Evolutionary conservation across 352 stramenopile genomes (phyloP), one percentile per base, ranked within the genome.

Genomic region (Globisporangium emineosum): DNA sequence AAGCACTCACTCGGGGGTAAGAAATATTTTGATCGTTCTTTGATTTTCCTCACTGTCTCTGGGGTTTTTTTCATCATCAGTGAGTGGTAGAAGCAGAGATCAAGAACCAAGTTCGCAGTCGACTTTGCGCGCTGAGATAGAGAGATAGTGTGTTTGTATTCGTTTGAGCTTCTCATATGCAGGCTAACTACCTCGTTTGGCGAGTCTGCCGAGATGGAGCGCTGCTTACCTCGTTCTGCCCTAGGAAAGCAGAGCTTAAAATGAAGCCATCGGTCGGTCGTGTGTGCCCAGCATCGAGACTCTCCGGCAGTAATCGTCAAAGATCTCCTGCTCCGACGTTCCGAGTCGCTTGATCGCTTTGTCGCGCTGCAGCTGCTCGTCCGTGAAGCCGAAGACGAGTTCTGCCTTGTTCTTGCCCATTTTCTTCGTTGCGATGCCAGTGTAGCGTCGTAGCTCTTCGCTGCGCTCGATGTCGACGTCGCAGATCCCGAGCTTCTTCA

Each of bases 401-500:
- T 90, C 81, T 21, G 70, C 67, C 60, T 90, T 90, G 23, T 68
- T 78, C 2, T 57, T 56, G 1, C 62, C 68, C 37, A 68, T 43
- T 27, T 29, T 47, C 25, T 70, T 75, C 45, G 73, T 71, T 3
- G 70, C 70, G 23, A 86, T 69, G 30, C 74, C 77, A 17, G 72
- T 81, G 66, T 86, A 86, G 21, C 76, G 73, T n/a, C 74, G 78
- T 15, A 87, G 64, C 33, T 86, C 74, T 51, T 89, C 77, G 58
- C 77, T 73, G 51, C 64, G 75, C 25, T 66, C 49, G 35, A 89
- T 84, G 62, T 89, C 79, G 30, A 81, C 68, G 59, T 90, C 81
- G 56, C 73, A 88, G 65, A 89, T 88, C 9, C 81, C 79, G 29
- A 90, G 69, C 62, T 90, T 90, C 66, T 89, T 86, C 81, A 90